Base-by-base conservation (phyloP, 148 eudicot species). In the Amaranthus hypochondriacus region DNA sequence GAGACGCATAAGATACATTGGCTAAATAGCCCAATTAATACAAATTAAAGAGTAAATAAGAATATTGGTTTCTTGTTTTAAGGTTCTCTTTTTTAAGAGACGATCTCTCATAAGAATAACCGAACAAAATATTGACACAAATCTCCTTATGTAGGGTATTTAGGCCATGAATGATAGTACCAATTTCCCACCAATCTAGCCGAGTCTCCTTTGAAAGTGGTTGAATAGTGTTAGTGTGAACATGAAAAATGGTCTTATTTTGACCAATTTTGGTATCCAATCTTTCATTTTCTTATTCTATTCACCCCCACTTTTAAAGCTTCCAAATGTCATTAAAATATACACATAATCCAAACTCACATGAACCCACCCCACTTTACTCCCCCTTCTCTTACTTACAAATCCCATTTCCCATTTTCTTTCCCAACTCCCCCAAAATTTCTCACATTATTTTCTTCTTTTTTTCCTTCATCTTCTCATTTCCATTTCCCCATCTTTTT, bases 191-290 rank as follows among this genome's bases (percentile, higher is more conserved):
- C 39, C 39, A 28, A 28, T 28, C 2, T 28, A 28, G 39, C 39
- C 39, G 2, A 28, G 39, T 28, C 39, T 28, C 39, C 39, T 28
- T 28, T 28, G 39, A 28, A 28, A 28, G 39, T 28, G 39, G 39
- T 28, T 28, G 39, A 28, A 28, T 28, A 28, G 39, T 28, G 39
- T 28, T 28, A 28, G 39, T 28, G 39, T 28, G 39, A 63, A 63
- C 50, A 50, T 21, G 43, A 9, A 68, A n/a, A 68, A 68, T 52
- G 70, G 54, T 18, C 71, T 44, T 10, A 6, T 8, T 68, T 68
- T 68, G 67, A 57, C 58, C 48, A 46, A 46, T 42, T 56, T 28
- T 56, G 28, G 43, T 15, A 18, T 73, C 75, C 50, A 62, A 73
- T 14, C 68, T 39, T 28, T 28, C 60, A 39, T 46, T 39, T 49